Conservation (phyloP, 345 rosid genomes). For the Cardamine chenopodiifolia region DNA sequence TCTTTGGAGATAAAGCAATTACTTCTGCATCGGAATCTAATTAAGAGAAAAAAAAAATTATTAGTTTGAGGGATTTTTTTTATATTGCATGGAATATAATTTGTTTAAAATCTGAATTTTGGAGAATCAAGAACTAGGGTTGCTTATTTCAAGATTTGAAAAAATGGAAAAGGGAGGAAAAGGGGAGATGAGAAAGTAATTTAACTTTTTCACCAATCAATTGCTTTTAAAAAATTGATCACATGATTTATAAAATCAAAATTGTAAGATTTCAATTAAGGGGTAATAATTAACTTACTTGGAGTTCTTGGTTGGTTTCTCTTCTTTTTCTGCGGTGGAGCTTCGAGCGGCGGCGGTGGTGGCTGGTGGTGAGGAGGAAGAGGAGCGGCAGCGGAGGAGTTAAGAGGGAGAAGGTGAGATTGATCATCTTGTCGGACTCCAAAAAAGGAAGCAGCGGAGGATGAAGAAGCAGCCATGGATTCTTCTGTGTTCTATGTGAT, state of each 20-base stretch:
- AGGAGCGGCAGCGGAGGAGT: conserved; percentile 48
- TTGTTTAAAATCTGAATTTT: conserved; percentile 12
- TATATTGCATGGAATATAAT: conserved; percentile 29
- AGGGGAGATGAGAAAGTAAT: conserved; percentile 20
- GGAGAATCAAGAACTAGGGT: conserved; percentile 41
- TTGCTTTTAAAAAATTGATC: background rate
- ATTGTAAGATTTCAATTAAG: conserved; percentile 37
- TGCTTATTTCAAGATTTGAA: conserved; percentile 35
- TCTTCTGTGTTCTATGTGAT: conserved; percentile 42
- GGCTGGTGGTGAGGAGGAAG: conserved; percentile 38
- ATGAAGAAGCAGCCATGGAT: conserved; percentile 69
- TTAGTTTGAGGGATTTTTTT: background rate
- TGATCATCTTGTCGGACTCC: conserved; percentile 67
- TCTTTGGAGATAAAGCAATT: conserved; percentile 83
- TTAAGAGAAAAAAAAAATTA: conserved; percentile 5
- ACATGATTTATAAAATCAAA: conserved; percentile 16
- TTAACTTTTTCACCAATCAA: conserved; percentile 27
- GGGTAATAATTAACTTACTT: conserved; percentile 50
- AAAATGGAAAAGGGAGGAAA: conserved; percentile 4
- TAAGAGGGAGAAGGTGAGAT: conserved; percentile 53
- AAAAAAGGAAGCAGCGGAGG: conserved; percentile 64
- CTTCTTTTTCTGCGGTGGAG: conserved; percentile 64
- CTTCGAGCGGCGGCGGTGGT: conserved; percentile 44
- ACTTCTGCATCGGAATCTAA: conserved; percentile 88
- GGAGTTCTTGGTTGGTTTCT: conserved; percentile 85